These are phyloP conservation scores for Cladorrhinum sp. DNA, from an alignment of 2,329 filamentous ascomycete species.

Conservation along the genomic window DNA sequence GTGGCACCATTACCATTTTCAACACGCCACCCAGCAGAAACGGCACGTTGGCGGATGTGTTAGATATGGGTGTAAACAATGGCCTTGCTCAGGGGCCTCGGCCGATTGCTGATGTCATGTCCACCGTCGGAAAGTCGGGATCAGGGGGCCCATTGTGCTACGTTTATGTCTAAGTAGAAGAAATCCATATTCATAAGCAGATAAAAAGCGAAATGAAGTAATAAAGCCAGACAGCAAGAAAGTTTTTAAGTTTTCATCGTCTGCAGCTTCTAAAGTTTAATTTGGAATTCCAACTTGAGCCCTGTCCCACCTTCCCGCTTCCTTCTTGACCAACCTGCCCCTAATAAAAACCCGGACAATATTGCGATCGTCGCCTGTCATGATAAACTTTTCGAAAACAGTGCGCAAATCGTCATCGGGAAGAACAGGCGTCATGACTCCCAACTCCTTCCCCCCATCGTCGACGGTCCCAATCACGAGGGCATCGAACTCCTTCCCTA, in stretches of 20 bases:
- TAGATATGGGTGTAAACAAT: background rate
- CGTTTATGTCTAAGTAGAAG: background rate
- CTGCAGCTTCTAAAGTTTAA: too few relatives aligned
- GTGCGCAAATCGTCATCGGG: constrained; percentile 44
- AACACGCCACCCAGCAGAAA: background rate
- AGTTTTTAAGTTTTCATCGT: too few relatives aligned
- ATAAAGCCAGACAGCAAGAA: too few relatives aligned
- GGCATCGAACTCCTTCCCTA: constrained; percentile 63
- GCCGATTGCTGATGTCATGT: constrained; percentile 1
- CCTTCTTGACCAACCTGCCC: constrained; percentile 35
- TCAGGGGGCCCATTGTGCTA: constrained; percentile 2
- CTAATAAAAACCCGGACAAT: constrained; percentile 53
- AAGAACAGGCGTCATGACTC: constrained; percentile 53
- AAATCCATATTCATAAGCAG: background rate
- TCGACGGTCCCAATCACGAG: constrained; percentile 44
- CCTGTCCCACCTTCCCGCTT: background rate
- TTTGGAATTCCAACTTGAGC: background rate
- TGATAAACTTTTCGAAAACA: constrained; percentile 62
- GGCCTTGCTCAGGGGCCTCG: background rate
- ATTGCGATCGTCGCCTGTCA: constrained; percentile 65
- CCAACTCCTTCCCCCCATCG: too few relatives aligned
- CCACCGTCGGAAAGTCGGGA: background rate
- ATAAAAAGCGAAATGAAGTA: too few relatives aligned
- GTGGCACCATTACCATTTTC: background rate
- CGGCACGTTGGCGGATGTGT: background rate